Percentiles rank a stretch among this genome's conserved stretches.
Conservation (phyloP, 1,284 basidiomycete genomes). For the Cutaneotrichosporon arboriforme region DNA sequence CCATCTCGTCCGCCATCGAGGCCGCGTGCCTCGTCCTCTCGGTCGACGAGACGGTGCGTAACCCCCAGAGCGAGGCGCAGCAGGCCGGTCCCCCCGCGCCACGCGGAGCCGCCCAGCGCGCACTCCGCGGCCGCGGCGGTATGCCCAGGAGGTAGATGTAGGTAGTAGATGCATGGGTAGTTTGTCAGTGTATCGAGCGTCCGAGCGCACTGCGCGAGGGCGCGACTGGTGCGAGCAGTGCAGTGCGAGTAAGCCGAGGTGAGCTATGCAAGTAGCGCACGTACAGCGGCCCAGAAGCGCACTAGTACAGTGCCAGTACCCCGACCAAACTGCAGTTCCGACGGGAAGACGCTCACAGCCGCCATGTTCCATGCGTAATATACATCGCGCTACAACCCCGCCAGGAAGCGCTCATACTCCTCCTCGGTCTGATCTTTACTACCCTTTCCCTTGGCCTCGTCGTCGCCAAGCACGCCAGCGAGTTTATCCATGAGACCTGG, state of each 20-base stretch:
- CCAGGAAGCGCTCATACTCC: conserved; percentile 17
- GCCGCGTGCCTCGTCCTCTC: conserved; percentile 92
- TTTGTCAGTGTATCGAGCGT: not conserved
- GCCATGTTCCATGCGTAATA: too few relatives aligned
- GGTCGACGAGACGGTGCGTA: conserved; percentile 90
- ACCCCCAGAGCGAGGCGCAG: conserved; percentile 74
- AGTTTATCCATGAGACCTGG: conserved; percentile 44
- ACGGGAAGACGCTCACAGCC: too few relatives aligned
- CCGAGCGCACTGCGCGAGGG: not conserved
- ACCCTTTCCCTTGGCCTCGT: not conserved
- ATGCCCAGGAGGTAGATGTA: conserved; percentile 13
- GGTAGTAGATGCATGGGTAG: conserved; percentile 3
- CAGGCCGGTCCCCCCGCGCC: conserved; percentile 72
- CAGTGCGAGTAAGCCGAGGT: too few relatives aligned
- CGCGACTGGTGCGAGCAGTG: not conserved
- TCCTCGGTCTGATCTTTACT: conserved; percentile 13
- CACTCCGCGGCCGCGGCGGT: conserved; percentile 62
- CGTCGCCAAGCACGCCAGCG: conserved; percentile 30
- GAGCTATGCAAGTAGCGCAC: too few relatives aligned
- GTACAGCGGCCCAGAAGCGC: too few relatives aligned
- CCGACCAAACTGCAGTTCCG: too few relatives aligned
- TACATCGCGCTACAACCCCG: conserved; percentile 6
- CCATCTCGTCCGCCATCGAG: conserved; percentile 88
- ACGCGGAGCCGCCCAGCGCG: conserved; percentile 73
- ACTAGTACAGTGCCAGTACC: too few relatives aligned